These are phyloP conservation scores for Rossbeevera mucosa DNA, from an alignment of 768 basidiomycete genomes.

Conservation along the genomic window DNA sequence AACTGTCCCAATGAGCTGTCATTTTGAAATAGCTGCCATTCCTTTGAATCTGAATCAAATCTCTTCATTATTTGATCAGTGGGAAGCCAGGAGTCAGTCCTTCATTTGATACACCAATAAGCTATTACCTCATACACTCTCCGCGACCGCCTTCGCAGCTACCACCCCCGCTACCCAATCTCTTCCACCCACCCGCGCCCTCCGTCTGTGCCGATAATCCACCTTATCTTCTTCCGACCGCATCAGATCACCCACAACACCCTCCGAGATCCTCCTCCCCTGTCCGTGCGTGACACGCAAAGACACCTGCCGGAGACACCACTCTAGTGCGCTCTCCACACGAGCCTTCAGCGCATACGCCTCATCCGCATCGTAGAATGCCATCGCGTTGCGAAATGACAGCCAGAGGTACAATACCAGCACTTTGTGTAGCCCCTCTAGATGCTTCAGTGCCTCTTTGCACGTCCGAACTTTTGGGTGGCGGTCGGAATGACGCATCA, in stretches of 20 bases:
- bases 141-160: constrained; percentile 19
- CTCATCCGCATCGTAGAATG: constrained; percentile 54
- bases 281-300: neutral
- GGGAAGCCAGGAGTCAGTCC: no score
- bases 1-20: no score
- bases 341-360: constrained; percentile 54
- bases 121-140: constrained; percentile 6
- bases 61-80: no score
- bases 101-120: no score
- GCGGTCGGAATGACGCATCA: constrained; percentile 15
- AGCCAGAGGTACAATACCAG: constrained; percentile 85
- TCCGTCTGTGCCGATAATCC: constrained; percentile 22
- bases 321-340: constrained; percentile 65
- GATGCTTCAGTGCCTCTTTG: constrained; percentile 19
- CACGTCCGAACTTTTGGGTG: constrained; percentile 2
- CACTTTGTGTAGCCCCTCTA: constrained; percentile 77
- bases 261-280: no score
- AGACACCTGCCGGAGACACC: constrained; percentile 46
- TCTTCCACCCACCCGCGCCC: constrained; percentile 4
- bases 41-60: no score
- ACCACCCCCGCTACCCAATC: no score
- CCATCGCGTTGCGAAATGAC: constrained; percentile 59
- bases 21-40: no score
- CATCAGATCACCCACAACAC: neutral
- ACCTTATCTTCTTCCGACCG: constrained; percentile 4